phyloP scores from a whole-genome alignment of 2,329 filamentous ascomycete species.

The Colletotrichum sp. region DNA sequence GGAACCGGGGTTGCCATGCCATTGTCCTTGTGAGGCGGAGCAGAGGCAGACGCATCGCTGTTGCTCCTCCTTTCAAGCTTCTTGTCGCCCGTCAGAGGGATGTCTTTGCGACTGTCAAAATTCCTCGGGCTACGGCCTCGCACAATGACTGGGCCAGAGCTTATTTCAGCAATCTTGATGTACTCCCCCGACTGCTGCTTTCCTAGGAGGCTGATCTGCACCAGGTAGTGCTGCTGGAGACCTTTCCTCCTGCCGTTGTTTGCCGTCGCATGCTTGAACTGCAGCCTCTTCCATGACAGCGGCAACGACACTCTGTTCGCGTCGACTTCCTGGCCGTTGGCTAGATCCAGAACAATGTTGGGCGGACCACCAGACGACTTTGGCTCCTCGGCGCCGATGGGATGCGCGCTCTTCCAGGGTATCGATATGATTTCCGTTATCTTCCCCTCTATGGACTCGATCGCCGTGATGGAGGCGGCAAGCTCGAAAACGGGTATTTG shows the following conservation, averaged over 20 bases:
- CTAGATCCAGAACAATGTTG: slow-evolving; percentile 59
- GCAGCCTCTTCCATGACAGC: slow-evolving; percentile 90
- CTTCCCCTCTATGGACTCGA: slow-evolving; percentile 93
- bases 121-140: slow-evolving; percentile 91
- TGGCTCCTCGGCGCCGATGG: slow-evolving; percentile 53
- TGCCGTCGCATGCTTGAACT: slow-evolving; percentile 95
- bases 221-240: slow-evolving; percentile 92
- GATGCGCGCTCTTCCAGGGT: slow-evolving; percentile 85
- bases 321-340: slow-evolving; percentile 72
- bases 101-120: slow-evolving; percentile 89
- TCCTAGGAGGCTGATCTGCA: slow-evolving; percentile 83
- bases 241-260: slow-evolving; percentile 96
- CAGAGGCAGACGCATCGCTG: slow-evolving; percentile 25
- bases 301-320: slow-evolving; percentile 80
- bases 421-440: slow-evolving; percentile 94
- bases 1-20: neutral
- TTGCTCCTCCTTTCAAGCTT: slow-evolving; percentile 51
- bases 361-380: slow-evolving; percentile 58
- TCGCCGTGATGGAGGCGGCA: slow-evolving; percentile 81
- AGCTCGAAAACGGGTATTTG: slow-evolving; percentile 79
- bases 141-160: slow-evolving; percentile 93
- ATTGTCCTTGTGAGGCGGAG: slow-evolving; percentile 27
- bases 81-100: slow-evolving; percentile 70
- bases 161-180: slow-evolving; percentile 80
- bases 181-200: slow-evolving; percentile 73